These are phyloP conservation scores for Rhodomyrtus tomentosa DNA, from an alignment of 345 rosid species.

Conservation along the genomic window DNA sequence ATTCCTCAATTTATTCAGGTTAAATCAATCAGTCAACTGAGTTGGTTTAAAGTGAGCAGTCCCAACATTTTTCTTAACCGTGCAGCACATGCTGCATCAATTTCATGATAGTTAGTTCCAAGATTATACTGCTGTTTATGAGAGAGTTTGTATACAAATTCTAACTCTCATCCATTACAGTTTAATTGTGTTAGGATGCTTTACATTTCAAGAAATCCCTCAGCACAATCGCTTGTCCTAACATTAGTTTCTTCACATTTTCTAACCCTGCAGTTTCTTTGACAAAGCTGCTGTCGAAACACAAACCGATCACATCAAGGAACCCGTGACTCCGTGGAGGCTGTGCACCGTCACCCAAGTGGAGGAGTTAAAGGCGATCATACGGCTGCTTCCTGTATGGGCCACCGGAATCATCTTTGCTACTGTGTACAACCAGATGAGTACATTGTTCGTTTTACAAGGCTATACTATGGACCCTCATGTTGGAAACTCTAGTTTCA, in stretches of 20 bases:
- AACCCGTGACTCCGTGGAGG: slow-evolving; percentile 14
- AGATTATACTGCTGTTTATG: neutral
- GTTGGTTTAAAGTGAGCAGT: neutral
- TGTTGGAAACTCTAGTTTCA: slow-evolving; percentile 9
- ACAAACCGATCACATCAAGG: slow-evolving; percentile 8
- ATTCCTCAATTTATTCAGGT: neutral
- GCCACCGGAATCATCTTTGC: slow-evolving; percentile 22
- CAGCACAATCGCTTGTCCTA: neutral
- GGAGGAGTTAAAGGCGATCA: slow-evolving; percentile 27
- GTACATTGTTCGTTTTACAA: slow-evolving; percentile 23
- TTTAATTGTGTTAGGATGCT: neutral
- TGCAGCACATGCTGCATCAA: neutral
- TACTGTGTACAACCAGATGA: slow-evolving; percentile 21
- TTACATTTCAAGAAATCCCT: neutral
- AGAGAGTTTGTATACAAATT: neutral
- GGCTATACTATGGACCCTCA: slow-evolving; percentile 21
- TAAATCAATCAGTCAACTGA: neutral
- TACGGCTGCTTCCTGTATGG: slow-evolving; percentile 26
- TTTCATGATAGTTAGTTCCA: neutral
- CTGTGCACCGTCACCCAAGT: slow-evolving; percentile 36
- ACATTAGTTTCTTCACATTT: neutral
- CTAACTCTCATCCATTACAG: neutral
- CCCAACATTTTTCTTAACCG: neutral
- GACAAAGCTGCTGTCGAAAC: slow-evolving; percentile 29
- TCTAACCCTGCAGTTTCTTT: slow-evolving; percentile 10